Conservation (phyloP, 306 rosid genomes). For the Dryas octopetala region DNA sequence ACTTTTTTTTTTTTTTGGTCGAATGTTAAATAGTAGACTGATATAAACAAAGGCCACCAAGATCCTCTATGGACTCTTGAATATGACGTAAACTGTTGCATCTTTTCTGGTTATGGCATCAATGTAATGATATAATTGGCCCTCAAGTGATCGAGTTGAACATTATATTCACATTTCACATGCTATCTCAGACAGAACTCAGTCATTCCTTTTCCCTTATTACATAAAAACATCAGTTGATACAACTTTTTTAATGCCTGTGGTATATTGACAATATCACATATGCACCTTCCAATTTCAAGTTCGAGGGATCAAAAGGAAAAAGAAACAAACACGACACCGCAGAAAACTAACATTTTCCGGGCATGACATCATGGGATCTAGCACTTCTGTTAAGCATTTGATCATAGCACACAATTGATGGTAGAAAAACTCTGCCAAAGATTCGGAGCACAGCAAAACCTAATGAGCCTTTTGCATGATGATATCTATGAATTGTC, state of each 20-base stretch:
- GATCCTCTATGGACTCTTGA: neutral
- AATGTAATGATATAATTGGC: too few relatives aligned
- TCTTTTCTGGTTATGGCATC: too few relatives aligned
- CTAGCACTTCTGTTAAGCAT: neutral
- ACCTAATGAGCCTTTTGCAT: neutral
- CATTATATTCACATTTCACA: neutral
- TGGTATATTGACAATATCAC: neutral
- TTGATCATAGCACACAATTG: neutral
- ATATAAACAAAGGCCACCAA: neutral
- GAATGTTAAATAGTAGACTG: too few relatives aligned
- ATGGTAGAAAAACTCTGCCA: neutral
- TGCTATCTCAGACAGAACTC: neutral
- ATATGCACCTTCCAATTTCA: neutral
- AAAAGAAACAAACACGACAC: neutral
- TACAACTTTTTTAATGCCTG: neutral
- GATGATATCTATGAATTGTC: neutral
- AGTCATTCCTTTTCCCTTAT: neutral
- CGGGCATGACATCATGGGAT: neutral
- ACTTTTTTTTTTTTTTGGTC: too few relatives aligned
- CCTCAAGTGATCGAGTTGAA: neutral
- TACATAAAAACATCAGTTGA: neutral
- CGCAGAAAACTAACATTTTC: neutral
- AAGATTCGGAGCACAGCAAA: neutral
- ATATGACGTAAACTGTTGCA: neutral
- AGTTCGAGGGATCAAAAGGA: neutral